These are phyloP conservation scores for Sporisorium exsertum DNA, from an alignment of 1,284 basidiomycete species.

Conservation along the genomic window DNA sequence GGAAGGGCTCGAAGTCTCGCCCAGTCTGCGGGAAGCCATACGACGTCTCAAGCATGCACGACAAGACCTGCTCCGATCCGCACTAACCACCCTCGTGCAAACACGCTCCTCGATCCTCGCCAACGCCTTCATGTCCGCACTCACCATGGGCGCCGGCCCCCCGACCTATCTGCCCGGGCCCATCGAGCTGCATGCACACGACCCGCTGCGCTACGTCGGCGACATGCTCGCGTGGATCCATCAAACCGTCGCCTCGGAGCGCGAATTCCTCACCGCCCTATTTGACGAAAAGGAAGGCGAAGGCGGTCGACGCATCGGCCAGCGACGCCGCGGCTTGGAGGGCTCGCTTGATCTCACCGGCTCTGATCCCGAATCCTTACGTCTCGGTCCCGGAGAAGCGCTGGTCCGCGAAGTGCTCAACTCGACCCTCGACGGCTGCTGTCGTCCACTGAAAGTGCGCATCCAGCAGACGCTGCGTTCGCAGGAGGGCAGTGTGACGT, in stretches of 20 bases:
- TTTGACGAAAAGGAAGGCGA: conserved; percentile 69
- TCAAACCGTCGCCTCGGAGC: conserved; percentile 91
- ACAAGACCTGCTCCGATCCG: conserved; percentile 66
- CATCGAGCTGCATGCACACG: conserved; percentile 96
- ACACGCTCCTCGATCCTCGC: conserved; percentile 85
- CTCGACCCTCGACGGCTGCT: conserved; percentile 83
- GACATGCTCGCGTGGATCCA: conserved; percentile 99
- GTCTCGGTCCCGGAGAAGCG: conserved; percentile 35
- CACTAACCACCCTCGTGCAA: conserved; percentile 80
- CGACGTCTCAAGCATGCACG: conserved; percentile 79
- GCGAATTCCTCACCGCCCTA: conserved; percentile 74
- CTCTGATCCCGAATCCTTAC: conserved; percentile 20
- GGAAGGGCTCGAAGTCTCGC: conserved; percentile 78
- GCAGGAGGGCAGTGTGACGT: conserved; percentile 90
- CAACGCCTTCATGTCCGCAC: conserved; percentile 83
- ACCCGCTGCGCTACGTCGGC: conserved; percentile 93
- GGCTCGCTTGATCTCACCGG: conserved; percentile 50
- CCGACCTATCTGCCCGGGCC: conserved; percentile 88
- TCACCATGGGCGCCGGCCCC: conserved; percentile 81
- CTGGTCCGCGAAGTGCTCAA: conserved; percentile 82
- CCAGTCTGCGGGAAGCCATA: conserved; percentile 80
- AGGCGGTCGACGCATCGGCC: conserved; percentile 69
- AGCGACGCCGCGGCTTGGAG: conserved; percentile 45
- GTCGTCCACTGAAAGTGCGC: conserved; percentile 78
- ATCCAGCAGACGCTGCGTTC: conserved; percentile 91